Evolutionary conservation across 2,329 filamentous ascomycete species (phyloP).

Genomic region (Curvularia hawaiiensis): DNA sequence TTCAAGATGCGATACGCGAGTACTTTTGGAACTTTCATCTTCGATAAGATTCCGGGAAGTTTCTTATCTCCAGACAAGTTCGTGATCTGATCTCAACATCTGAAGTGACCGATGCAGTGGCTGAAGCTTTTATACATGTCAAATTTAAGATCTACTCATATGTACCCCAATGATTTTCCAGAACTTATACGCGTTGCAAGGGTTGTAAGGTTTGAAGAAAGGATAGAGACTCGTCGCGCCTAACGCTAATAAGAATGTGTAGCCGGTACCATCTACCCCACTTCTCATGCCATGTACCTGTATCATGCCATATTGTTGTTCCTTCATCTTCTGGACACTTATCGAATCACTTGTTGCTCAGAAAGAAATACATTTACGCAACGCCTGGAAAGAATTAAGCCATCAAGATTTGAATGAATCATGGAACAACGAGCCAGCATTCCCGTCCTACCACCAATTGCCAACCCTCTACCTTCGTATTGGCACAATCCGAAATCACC

Average conservation of each 20-base stretch:
- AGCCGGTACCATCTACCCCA: conserved; percentile 10
- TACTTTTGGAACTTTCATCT: neutral
- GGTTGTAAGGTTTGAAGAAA: neutral
- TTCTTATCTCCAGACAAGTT: neutral
- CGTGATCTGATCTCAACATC: neutral
- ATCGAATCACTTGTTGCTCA: neutral
- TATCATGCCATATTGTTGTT: neutral
- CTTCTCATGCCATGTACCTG: neutral
- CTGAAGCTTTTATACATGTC: neutral
- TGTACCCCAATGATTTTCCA: neutral
- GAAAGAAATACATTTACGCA: neutral
- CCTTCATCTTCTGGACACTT: no score
- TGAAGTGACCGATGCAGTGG: neutral
- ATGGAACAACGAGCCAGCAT: conserved; percentile 41
- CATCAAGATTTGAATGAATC: neutral
- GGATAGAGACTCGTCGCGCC: neutral
- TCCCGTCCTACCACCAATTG: conserved; percentile 39
- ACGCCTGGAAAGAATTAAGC: neutral
- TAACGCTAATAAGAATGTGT: conserved; percentile 14
- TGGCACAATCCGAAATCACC: conserved; percentile 49
- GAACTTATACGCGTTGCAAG: neutral
- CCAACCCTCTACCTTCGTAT: conserved; percentile 47
- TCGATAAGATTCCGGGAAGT: neutral
- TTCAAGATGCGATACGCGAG: neutral
- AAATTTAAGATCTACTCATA: neutral